Evolutionary conservation across 1,284 basidiomycete species (phyloP).

Genomic region (Sphagnurus paluster): DNA sequence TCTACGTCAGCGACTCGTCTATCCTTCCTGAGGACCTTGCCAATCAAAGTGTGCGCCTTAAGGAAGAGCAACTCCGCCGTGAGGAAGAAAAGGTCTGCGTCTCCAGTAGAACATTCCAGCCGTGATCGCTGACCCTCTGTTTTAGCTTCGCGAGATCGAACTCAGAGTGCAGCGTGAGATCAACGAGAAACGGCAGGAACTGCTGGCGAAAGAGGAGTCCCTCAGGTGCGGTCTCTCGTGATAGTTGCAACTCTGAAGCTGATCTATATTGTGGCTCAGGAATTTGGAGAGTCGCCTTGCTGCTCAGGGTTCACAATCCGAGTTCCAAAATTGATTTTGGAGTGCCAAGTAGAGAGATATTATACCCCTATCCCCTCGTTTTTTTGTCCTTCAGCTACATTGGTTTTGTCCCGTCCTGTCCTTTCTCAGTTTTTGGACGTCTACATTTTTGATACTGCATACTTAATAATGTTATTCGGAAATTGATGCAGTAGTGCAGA

Average conservation of each 20-base stretch:
- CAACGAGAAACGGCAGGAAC: slow-evolving; percentile 97
- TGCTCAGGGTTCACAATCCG: slow-evolving; percentile 74
- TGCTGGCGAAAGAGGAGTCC: slow-evolving; percentile 91
- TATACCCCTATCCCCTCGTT: slow-evolving; percentile 23
- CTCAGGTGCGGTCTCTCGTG: slow-evolving; percentile 52
- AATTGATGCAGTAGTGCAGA: too few relatives aligned
- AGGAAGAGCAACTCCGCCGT: slow-evolving; percentile 96
- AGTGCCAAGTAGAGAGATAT: slow-evolving; percentile 10
- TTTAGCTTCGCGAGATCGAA: slow-evolving; percentile 93
- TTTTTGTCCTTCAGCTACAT: slow-evolving; percentile 16
- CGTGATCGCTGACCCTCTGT: slow-evolving; percentile 1
- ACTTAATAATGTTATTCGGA: slow-evolving; percentile 10
- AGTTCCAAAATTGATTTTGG: slow-evolving; percentile 54
- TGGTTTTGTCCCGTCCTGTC: slow-evolving; percentile 23
- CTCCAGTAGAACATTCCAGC: neutral
- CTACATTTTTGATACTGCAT: slow-evolving; percentile 21
- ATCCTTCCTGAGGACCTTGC: slow-evolving; percentile 96
- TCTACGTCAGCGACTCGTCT: slow-evolving; percentile 74
- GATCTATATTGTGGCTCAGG: slow-evolving; percentile 38
- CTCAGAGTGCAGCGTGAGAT: slow-evolving; percentile 98
- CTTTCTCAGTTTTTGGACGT: slow-evolving; percentile 19
- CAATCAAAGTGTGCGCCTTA: slow-evolving; percentile 94
- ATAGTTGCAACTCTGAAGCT: slow-evolving; percentile 10
- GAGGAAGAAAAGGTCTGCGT: slow-evolving; percentile 88
- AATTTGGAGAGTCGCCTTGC: slow-evolving; percentile 90